A percentile compares a stretch with the other conserved stretches of the same genome.
Conservation (phyloP, 805 yeast species). For the Kurtzmaniella fragi region DNA sequence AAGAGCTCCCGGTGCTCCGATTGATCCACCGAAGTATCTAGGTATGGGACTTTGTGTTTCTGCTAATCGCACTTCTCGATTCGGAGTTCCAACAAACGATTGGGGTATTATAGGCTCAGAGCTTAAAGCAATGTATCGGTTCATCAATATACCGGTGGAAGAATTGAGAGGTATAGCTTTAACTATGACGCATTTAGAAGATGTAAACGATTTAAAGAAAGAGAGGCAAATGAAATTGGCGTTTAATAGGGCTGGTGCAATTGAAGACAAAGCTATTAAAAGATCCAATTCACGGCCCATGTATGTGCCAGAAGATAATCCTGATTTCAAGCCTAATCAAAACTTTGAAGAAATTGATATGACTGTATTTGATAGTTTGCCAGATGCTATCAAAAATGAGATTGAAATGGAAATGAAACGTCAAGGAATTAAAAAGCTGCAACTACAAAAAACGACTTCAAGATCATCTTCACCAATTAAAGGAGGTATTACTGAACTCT, state of each 20-base stretch:
- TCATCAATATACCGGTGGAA: conserved; percentile 52
- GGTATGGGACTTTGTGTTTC: conserved; percentile 84
- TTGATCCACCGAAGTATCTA: conserved; percentile 69
- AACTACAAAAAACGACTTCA: conserved; percentile 7
- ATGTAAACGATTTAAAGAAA: conserved; percentile 19
- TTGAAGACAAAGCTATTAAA: too few species aligned
- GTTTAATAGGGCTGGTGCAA: conserved; percentile 5
- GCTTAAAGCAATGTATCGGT: conserved; percentile 49
- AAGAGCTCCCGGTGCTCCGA: conserved; percentile 62
- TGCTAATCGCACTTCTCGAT: conserved; percentile 48
- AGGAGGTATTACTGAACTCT: conserved; percentile 10
- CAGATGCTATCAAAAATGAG: conserved; percentile 61
- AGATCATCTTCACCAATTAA: conserved; percentile 9
- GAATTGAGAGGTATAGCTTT: conserved; percentile 80
- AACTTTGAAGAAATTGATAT: conserved; percentile 48
- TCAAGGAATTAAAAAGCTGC: conserved; percentile 25
- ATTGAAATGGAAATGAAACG: conserved; percentile 47
- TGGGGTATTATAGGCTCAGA: conserved; percentile 59
- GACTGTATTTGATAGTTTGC: conserved; percentile 61
- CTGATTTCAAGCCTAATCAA: conserved; percentile 9
- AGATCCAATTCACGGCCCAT: not conserved
- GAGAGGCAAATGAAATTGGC: conserved; percentile 21
- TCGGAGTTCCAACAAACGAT: conserved; percentile 61
- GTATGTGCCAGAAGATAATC: too few species aligned
- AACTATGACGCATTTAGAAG: conserved; percentile 56